Evolutionary conservation across 106 monocot genomes (phyloP).

Genomic region (Phalaenopsis equestris): DNA sequence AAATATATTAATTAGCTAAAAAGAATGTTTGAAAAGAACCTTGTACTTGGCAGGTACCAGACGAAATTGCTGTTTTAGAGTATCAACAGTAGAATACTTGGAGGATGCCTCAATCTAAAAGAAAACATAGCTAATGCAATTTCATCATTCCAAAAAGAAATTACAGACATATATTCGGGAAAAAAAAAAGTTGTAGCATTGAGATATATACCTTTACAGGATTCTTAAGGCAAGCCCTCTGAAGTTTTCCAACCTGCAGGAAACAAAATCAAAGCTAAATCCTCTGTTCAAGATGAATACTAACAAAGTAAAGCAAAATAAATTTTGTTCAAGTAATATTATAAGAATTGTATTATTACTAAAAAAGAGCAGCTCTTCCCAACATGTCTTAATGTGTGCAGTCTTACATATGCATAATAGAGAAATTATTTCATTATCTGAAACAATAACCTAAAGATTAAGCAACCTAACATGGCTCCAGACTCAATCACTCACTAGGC

Average conservation of each 20-base stretch:
- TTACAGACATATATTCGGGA: neutral
- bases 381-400: too few relatives aligned
- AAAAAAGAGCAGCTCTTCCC: neutral
- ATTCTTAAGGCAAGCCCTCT: slow-evolving; percentile 84
- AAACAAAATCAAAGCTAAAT: neutral
- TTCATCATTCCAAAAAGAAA: slow-evolving; percentile 4
- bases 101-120: slow-evolving; percentile 79
- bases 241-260: slow-evolving; percentile 79
- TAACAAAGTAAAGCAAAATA: neutral
- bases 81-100: slow-evolving; percentile 92
- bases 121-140: neutral
- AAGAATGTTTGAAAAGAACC: slow-evolving; percentile 27
- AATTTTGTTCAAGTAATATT: neutral
- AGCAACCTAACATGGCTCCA: too few relatives aligned
- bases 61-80: slow-evolving; percentile 61
- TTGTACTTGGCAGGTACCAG: slow-evolving; percentile 85
- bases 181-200: neutral
- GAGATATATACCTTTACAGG: slow-evolving; percentile 76
- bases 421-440: too few relatives aligned
- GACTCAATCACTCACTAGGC: too few relatives aligned
- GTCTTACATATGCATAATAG: too few relatives aligned
- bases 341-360: neutral
- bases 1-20: neutral
- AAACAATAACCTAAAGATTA: too few relatives aligned
- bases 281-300: neutral